These are phyloP conservation scores for Arthrobotrys sphaeroides DNA, from an alignment of 2,329 filamentous ascomycete genomes.

Conservation along the genomic window DNA sequence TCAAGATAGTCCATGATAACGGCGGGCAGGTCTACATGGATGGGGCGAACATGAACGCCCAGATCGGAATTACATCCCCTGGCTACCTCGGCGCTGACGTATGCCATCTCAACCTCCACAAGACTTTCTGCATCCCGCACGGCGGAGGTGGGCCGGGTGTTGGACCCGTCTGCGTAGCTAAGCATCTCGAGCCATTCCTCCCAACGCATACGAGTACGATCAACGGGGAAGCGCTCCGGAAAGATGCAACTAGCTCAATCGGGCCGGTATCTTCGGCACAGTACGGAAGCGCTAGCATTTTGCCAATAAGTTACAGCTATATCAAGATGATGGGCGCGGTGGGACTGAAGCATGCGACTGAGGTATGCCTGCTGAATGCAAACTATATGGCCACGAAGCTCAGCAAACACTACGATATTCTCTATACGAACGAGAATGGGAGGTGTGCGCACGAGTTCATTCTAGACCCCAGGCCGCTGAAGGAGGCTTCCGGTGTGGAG, in stretches of 20 bases:
- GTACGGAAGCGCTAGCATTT: conserved; percentile 88
- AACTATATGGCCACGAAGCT: conserved; percentile 95
- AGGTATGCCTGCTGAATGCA: conserved; percentile 91
- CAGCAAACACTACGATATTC: conserved; percentile 83
- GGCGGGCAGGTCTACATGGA: conserved; percentile 99
- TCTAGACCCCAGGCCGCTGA: conserved; percentile 85
- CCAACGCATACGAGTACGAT: conserved; percentile 68
- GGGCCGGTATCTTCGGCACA: conserved; percentile 81
- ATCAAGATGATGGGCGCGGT: conserved; percentile 90
- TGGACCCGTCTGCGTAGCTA: conserved; percentile 89
- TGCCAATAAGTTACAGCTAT: conserved; percentile 94
- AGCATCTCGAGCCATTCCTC: conserved; percentile 79
- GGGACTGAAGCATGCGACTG: conserved; percentile 87
- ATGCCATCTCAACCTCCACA: conserved; percentile 96
- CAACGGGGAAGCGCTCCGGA: conserved; percentile 68
- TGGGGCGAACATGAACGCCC: conserved; percentile 97
- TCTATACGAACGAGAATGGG: conserved; percentile 90
- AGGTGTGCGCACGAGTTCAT: conserved; percentile 98
- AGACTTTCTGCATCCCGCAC: conserved; percentile 98
- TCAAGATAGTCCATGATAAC: conserved; percentile 82
- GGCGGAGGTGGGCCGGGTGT: conserved; percentile 93
- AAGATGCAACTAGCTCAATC: conserved; percentile 66
- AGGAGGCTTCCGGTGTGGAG: conserved; percentile 82
- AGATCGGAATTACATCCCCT: conserved; percentile 93
- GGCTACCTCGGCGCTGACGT: conserved; percentile 96